Percentiles rank a stretch among this genome's conserved stretches.
These are phyloP conservation scores for Friedmanniomyces simplex DNA, from an alignment of 495 filamentous ascomycete genomes.

Conservation along the genomic window DNA sequence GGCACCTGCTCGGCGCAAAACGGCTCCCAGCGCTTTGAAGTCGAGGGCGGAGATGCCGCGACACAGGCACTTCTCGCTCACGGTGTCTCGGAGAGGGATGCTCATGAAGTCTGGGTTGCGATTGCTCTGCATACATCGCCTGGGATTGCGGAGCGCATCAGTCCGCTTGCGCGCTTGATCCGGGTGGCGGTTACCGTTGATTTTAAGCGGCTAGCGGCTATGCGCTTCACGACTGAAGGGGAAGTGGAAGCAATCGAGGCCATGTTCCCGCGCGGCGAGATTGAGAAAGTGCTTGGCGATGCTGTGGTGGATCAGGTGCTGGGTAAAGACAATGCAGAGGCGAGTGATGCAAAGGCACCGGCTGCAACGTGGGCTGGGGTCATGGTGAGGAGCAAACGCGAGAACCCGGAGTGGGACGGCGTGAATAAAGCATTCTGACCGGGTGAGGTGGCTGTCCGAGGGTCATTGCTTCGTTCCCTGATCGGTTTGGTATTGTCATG, in stretches of 20 bases:
- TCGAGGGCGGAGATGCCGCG: slow-evolving; percentile 38
- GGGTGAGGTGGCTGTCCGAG: neutral
- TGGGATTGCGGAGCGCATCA: slow-evolving; percentile 38
- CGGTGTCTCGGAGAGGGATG: slow-evolving; percentile 22
- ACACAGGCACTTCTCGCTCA: slow-evolving; percentile 25
- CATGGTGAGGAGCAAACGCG: slow-evolving; percentile 24
- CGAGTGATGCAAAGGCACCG: slow-evolving; percentile 33
- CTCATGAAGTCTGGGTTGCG: slow-evolving; percentile 38
- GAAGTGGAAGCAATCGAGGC: slow-evolving; percentile 23
- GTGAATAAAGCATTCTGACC: slow-evolving; percentile 36
- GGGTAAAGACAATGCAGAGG: slow-evolving; percentile 14
- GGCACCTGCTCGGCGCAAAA: slow-evolving; percentile 32
- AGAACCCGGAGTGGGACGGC: slow-evolving; percentile 28
- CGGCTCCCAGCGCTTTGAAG: slow-evolving; percentile 37
- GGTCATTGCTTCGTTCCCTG: neutral
- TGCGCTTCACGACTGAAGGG: slow-evolving; percentile 1
- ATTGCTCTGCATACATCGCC: slow-evolving; percentile 38
- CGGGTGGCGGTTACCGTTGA: slow-evolving; percentile 34
- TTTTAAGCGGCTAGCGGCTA: slow-evolving; percentile 24
- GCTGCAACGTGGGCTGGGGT: slow-evolving; percentile 27
- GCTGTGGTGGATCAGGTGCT: slow-evolving; percentile 37
- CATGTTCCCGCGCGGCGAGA: slow-evolving; percentile 30
- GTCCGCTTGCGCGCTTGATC: slow-evolving; percentile 29
- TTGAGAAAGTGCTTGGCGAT: slow-evolving; percentile 40
- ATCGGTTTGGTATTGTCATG: neutral